Evolutionary conservation across 2,329 filamentous ascomycete species (phyloP).

Genomic region (Endothia cerciana): DNA sequence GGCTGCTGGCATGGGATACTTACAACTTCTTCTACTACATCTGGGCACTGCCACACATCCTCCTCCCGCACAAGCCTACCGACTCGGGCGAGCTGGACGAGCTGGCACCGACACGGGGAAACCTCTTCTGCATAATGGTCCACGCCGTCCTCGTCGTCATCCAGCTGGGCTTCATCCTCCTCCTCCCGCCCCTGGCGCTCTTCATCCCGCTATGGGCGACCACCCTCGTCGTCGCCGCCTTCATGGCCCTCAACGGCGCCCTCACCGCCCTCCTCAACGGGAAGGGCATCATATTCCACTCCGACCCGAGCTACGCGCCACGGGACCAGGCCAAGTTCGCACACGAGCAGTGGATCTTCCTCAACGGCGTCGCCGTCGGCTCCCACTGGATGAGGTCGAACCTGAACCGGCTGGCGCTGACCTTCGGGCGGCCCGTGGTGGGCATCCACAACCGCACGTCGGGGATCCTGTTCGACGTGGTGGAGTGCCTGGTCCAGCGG

Average conservation of each 20-base stretch:
- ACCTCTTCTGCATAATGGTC: slow-evolving; percentile 59
- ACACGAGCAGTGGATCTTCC: slow-evolving; percentile 77
- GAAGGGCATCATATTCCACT: slow-evolving; percentile 51
- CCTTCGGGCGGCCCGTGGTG: slow-evolving; percentile 70
- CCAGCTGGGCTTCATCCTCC: slow-evolving; percentile 65
- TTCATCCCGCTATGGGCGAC: slow-evolving; percentile 56
- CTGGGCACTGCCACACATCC: slow-evolving; percentile 62
- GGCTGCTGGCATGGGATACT: slow-evolving; percentile 56
- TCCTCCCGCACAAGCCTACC: slow-evolving; percentile 60
- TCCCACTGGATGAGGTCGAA: slow-evolving; percentile 72
- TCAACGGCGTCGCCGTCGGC: slow-evolving; percentile 72
- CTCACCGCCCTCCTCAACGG: slow-evolving; percentile 60
- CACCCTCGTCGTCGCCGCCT: slow-evolving; percentile 43
- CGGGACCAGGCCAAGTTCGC: slow-evolving; percentile 48
- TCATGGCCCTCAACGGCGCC: slow-evolving; percentile 54
- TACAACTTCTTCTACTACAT: slow-evolving; percentile 58
- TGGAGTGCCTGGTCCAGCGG: slow-evolving; percentile 78
- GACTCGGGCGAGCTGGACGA: slow-evolving; percentile 64
- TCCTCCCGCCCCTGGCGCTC: slow-evolving; percentile 53
- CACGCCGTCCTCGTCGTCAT: slow-evolving; percentile 62
- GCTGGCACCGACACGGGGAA: slow-evolving; percentile 60
- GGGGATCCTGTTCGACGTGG: slow-evolving; percentile 75
- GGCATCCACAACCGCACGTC: slow-evolving; percentile 78
- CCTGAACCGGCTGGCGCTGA: slow-evolving; percentile 70
- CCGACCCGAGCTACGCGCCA: slow-evolving; percentile 56